Evolutionary conservation across 2,329 filamentous ascomycete species (phyloP).

Genomic region (Colletotrichum truncatum): DNA sequence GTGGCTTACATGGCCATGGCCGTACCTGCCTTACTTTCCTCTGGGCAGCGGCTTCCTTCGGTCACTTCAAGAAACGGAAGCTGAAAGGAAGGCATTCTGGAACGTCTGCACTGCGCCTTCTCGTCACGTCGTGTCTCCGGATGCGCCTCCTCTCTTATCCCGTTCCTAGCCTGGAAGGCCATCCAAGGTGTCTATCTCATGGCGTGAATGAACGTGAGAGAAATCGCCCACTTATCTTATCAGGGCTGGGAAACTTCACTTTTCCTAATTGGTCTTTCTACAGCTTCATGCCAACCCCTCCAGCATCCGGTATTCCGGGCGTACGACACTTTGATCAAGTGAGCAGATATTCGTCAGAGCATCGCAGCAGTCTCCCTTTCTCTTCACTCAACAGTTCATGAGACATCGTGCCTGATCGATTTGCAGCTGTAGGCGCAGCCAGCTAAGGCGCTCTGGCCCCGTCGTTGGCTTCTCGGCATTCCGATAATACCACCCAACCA

Average conservation of each 20-base stretch:
- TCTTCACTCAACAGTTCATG: no score
- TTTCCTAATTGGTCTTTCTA: not conserved
- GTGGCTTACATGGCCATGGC: not conserved
- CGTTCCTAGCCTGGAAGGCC: not conserved
- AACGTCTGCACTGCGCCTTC: conserved; percentile 6
- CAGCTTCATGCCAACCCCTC: not conserved
- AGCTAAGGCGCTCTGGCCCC: not conserved
- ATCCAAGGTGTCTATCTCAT: not conserved
- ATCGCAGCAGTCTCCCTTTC: no score
- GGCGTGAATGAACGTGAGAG: not conserved
- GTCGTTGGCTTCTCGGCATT: conserved; percentile 4
- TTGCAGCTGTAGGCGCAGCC: not conserved
- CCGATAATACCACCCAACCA: not conserved
- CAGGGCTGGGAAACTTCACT: not conserved
- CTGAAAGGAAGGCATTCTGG: conserved; percentile 8
- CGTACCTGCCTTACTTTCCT: conserved; percentile 3
- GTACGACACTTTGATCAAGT: no score
- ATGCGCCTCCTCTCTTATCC: not conserved
- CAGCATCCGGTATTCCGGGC: no score
- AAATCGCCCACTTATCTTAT: not conserved
- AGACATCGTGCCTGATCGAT: not conserved
- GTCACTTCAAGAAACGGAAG: not conserved
- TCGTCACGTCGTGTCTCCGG: not conserved
- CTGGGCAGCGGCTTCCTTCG: conserved; percentile 26
- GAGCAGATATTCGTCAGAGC: no score